Evolutionary conservation across 1,284 basidiomycete genomes (phyloP).

Genomic region (Microbotryum scabiosae): DNA sequence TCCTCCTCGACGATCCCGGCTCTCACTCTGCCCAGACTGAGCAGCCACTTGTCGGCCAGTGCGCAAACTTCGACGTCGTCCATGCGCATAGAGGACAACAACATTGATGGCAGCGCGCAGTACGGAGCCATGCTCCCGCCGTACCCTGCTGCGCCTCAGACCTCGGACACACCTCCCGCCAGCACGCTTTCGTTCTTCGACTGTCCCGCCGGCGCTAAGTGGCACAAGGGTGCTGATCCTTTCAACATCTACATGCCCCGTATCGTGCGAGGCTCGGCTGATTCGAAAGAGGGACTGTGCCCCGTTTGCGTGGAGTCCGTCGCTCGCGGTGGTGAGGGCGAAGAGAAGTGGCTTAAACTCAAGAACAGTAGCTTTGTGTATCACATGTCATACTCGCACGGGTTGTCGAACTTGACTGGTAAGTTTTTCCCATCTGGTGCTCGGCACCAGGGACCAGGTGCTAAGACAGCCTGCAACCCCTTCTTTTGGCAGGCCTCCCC

Average conservation of each 20-base stretch:
- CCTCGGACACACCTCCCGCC: neutral
- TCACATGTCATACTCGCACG: conserved; percentile 65
- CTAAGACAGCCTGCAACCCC: conserved; percentile 39
- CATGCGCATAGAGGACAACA: too few species aligned
- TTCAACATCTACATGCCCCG: conserved; percentile 66
- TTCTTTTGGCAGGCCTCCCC: conserved; percentile 50
- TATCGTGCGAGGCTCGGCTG: conserved; percentile 60
- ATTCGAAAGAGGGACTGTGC: conserved; percentile 63
- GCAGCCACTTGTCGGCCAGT: neutral
- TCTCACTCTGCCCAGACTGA: neutral
- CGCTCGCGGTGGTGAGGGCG: conserved; percentile 56
- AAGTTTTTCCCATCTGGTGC: conserved; percentile 17
- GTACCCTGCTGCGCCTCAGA: neutral
- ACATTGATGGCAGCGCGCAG: neutral
- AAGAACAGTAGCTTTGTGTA: conserved; percentile 43
- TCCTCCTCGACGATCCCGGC: neutral
- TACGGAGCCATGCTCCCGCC: neutral
- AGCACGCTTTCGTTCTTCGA: neutral
- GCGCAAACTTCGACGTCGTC: neutral
- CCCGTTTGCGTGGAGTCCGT: conserved; percentile 60
- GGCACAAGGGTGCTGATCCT: conserved; percentile 30
- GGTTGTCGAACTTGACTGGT: conserved; percentile 45
- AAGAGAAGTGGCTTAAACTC: conserved; percentile 54
- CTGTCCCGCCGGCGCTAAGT: conserved; percentile 4
- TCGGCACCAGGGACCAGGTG: conserved; percentile 46